phyloP scores from a whole-genome alignment of 2,329 filamentous ascomycete genomes.

The Cladosporium sp. region DNA sequence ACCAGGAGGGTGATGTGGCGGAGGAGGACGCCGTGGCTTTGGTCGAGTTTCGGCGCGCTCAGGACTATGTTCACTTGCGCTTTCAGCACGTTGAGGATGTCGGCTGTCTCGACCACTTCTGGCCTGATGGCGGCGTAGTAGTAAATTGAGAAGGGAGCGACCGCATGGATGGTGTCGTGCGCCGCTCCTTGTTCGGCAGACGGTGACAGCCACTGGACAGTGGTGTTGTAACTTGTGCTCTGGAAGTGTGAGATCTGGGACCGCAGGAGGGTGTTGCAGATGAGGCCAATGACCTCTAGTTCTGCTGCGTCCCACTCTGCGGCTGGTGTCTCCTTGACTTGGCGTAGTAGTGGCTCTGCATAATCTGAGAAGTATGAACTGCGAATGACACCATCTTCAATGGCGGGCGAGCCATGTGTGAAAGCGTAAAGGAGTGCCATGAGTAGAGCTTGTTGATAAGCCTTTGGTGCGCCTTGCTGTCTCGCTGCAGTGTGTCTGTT shows the following conservation, averaged over 20 bases:
- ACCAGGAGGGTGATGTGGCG: conserved; percentile 48
- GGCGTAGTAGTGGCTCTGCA: conserved; percentile 44
- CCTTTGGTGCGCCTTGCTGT: conserved; percentile 50
- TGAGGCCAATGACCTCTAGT: conserved; percentile 60
- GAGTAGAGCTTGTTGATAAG: conserved; percentile 61
- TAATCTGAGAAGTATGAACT: conserved; percentile 49
- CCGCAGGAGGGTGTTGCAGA: conserved; percentile 61
- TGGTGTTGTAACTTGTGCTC: conserved; percentile 33
- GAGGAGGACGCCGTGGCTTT: conserved; percentile 38
- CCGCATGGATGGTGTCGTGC: conserved; percentile 9
- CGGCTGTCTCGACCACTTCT: conserved; percentile 31
- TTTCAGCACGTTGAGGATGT: conserved; percentile 30
- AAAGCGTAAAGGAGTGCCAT: conserved; percentile 64
- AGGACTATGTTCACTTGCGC: conserved; percentile 27
- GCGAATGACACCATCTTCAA: conserved; percentile 44
- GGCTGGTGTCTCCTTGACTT: conserved; percentile 37
- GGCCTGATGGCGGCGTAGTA: conserved; percentile 36
- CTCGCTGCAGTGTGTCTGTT: conserved; percentile 62
- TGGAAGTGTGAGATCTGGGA: conserved; percentile 52
- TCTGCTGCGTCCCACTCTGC: conserved; percentile 50
- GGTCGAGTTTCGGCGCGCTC: conserved; percentile 25
- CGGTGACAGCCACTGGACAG: conserved; percentile 32
- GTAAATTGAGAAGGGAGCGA: conserved; percentile 33
- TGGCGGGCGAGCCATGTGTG: conserved; percentile 51
- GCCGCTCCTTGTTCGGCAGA: conserved; percentile 19